Evolutionary conservation across 768 basidiomycete genomes (phyloP).

Genomic region (Leccinellum albellum): DNA sequence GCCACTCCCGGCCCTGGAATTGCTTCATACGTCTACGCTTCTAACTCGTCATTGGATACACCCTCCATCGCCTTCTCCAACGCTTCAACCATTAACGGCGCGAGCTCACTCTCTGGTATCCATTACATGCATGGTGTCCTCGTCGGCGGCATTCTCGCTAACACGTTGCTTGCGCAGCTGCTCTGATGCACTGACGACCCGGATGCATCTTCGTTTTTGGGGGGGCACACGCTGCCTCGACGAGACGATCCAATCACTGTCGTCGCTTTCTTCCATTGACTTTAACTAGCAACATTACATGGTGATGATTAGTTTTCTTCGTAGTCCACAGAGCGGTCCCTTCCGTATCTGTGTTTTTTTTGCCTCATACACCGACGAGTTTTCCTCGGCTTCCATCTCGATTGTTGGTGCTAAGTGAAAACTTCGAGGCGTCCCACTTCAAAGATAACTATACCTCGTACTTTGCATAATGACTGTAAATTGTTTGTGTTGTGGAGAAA

Average conservation of each 20-base stretch:
- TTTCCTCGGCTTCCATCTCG: background rate
- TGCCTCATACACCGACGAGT: background rate
- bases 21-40: constrained; percentile 62
- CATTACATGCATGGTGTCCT: constrained; percentile 12
- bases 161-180: constrained; percentile 16
- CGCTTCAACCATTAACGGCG: constrained; percentile 48
- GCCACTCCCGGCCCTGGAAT: constrained; percentile 39
- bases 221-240: background rate
- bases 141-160: constrained; percentile 9
- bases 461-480: background rate
- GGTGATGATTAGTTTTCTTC: background rate
- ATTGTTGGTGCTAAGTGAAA: background rate
- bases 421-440: background rate
- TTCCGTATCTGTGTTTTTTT: background rate
- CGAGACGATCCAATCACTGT: background rate
- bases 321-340: background rate
- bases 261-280: background rate
- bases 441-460: background rate
- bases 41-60: constrained; percentile 48
- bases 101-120: constrained; percentile 6
- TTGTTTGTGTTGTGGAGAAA: background rate
- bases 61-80: constrained; percentile 61
- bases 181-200: constrained; percentile 13
- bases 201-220: background rate
- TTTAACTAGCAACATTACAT: background rate